Base-by-base conservation (phyloP, 805 yeast genomes). In the Scheffersomyces coipomensis region DNA sequence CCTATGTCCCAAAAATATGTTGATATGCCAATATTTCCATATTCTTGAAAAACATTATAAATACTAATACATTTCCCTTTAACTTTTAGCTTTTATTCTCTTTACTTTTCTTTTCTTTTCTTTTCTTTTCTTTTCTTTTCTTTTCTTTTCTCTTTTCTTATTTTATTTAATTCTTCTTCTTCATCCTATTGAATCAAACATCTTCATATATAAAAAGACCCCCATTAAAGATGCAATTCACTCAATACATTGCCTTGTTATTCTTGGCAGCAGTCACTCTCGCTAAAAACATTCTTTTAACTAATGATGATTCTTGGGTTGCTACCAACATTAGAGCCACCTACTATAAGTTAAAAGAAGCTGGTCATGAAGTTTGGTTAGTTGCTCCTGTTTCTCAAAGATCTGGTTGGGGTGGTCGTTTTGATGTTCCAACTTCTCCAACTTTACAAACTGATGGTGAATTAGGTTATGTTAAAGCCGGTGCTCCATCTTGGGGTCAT, bases 251-350 rank as follows among this genome's bases (percentile, higher is more conserved):
- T 26, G 69, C 81, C 34, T 64, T 83, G 29, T 64, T 76, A 7
- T 61, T 83, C 4, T 65, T 65, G 9, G 37, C 41, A 19, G 25
- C 52, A 22, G 31, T 39, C 23, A 39, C 43, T n/a, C 23, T 54
- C 11, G 55, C 55, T 21, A 57, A 57, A 39, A 57, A 50, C 37
- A 57, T 57, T 38, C 42, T 57, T 34, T 42, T 57, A 43, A 56
- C 81, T 44, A 77, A 78, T 49, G 83, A 78, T 51, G 83, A 78
- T 46, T 72, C 76, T 15, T 78, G 78, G 77, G 75, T 73, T 2
- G 60, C 81, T 4, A 73, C 81, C 34, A 76, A 76, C 51, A 74
- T 78, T 52, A 71, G 83, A 53, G 79, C 82, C 12, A 56, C 77
- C 10, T 78, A 77, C 67, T 57, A 68, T 37, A 75, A 64, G 25